Percentiles rank a stretch among this genome's conserved stretches.
These are phyloP conservation scores for Colletotrichum sublineola DNA, from an alignment of 2,329 filamentous ascomycete species.

Conservation along the genomic window DNA sequence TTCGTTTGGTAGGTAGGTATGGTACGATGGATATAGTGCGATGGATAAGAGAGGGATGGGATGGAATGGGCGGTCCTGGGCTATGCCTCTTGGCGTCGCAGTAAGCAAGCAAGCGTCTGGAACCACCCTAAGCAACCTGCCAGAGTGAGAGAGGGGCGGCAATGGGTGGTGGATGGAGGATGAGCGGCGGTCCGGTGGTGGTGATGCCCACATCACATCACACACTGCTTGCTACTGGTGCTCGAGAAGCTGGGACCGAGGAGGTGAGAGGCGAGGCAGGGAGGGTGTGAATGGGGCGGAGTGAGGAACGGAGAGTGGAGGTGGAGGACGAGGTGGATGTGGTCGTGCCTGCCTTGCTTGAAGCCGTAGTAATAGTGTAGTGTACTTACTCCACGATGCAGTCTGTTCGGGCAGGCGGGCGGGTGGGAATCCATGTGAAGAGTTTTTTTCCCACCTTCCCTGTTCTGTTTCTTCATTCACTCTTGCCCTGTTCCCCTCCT, in stretches of 20 bases:
- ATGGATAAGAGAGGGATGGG: slow-evolving; percentile 20
- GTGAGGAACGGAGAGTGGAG: background rate
- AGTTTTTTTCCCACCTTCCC: slow-evolving; percentile 40
- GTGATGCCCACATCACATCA: background rate
- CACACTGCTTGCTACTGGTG: too few relatives aligned
- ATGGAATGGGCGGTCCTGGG: background rate
- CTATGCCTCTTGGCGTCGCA: background rate
- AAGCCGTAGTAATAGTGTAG: too few relatives aligned
- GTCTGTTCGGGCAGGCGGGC: background rate
- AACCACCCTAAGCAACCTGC: background rate
- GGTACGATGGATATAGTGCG: background rate
- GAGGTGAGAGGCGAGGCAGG: background rate
- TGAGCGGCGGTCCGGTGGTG: background rate
- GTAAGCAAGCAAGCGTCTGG: background rate
- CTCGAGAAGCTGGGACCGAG: background rate
- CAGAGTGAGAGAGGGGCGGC: background rate
- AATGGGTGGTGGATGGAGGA: background rate
- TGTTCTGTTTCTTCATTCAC: slow-evolving; percentile 16
- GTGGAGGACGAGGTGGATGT: background rate
- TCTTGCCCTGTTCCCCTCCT: background rate
- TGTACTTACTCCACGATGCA: too few relatives aligned
- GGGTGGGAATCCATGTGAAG: slow-evolving; percentile 38
- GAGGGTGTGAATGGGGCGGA: slow-evolving; percentile 5
- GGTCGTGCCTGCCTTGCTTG: background rate
- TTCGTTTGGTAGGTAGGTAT: too few relatives aligned